These are phyloP conservation scores for Fusarium sp. DNA, from an alignment of 2,329 filamentous ascomycete species.

Conservation along the genomic window DNA sequence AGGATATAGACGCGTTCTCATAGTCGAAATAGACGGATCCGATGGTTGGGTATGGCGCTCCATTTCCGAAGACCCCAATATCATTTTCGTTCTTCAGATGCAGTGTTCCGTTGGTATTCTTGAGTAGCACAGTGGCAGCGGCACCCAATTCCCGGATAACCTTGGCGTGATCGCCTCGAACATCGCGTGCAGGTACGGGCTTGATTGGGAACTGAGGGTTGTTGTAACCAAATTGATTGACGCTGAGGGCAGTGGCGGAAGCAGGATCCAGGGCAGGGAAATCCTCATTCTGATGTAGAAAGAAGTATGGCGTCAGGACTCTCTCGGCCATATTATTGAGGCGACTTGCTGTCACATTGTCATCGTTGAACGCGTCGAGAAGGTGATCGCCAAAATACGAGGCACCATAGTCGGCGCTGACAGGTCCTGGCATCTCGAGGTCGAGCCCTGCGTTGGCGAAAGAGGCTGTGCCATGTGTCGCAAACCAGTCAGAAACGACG, in stretches of 20 bases:
- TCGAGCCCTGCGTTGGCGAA: slow-evolving; percentile 75
- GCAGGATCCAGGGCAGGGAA: not conserved
- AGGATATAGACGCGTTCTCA: slow-evolving; percentile 64
- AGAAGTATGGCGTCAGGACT: not conserved
- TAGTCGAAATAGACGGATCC: slow-evolving; percentile 69
- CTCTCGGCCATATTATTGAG: not conserved
- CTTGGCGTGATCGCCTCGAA: slow-evolving; percentile 65
- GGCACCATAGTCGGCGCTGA: slow-evolving; percentile 44
- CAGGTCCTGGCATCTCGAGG: slow-evolving; percentile 57
- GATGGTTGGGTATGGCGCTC: slow-evolving; percentile 60
- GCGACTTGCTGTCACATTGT: not conserved
- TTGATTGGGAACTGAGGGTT: slow-evolving; percentile 55
- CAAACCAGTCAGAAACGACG: slow-evolving; percentile 82
- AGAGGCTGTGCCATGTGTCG: slow-evolving; percentile 69
- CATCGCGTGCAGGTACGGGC: slow-evolving; percentile 47
- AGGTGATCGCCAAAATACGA: not conserved
- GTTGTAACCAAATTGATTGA: slow-evolving; percentile 57
- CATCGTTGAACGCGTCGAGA: not conserved
- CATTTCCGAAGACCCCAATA: slow-evolving; percentile 67
- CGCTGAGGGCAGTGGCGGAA: slow-evolving; percentile 42
- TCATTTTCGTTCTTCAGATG: slow-evolving; percentile 68
- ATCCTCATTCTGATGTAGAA: not conserved
- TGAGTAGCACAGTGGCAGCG: slow-evolving; percentile 76
- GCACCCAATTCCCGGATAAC: slow-evolving; percentile 66
- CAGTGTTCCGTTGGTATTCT: slow-evolving; percentile 72